Evolutionary conservation across 495 filamentous ascomycete species (phyloP).

Genomic region (Massariosphaeria phaeospora): DNA sequence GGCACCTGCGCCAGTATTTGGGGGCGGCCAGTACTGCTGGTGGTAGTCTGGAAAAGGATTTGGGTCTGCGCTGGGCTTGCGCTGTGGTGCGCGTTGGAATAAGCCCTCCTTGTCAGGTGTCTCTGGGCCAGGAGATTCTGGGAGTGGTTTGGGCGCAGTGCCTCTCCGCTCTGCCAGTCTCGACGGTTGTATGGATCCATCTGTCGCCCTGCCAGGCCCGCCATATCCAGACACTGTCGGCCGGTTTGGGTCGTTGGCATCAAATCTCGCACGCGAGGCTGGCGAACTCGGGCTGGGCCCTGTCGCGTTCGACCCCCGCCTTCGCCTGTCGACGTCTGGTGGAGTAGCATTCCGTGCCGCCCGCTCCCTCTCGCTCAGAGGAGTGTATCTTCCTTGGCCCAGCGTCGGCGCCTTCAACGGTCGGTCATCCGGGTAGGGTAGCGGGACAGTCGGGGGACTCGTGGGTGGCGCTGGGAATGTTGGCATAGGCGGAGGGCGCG

Average conservation of each 20-base stretch:
- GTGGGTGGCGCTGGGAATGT: constrained; percentile 57
- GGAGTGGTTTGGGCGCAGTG: constrained; percentile 65
- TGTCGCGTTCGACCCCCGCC: constrained; percentile 28
- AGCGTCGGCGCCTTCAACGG: constrained; percentile 43
- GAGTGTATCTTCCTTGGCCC: constrained; percentile 41
- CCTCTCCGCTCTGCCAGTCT: constrained; percentile 43
- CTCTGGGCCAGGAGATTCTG: constrained; percentile 68
- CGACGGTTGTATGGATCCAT: constrained; percentile 29
- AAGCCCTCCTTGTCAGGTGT: constrained; percentile 65
- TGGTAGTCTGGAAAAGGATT: constrained; percentile 54
- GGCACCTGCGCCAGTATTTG: not conserved
- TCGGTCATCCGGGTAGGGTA: constrained; percentile 75
- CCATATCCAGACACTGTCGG: constrained; percentile 39
- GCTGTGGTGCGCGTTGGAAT: constrained; percentile 54
- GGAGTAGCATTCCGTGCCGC: constrained; percentile 34
- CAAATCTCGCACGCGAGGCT: constrained; percentile 32
- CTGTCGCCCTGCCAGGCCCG: constrained; percentile 16
- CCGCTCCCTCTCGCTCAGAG: constrained; percentile 49
- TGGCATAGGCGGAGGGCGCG: constrained; percentile 39
- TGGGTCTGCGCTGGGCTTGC: constrained; percentile 33
- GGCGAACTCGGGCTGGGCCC: constrained; percentile 23
- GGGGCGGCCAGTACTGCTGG: constrained; percentile 63
- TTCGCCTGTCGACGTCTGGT: constrained; percentile 22
- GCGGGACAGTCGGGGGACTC: constrained; percentile 58
- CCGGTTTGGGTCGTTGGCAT: constrained; percentile 39